Base-by-base conservation (phyloP, 805 yeast species). In the Candida tallmaniae region DNA sequence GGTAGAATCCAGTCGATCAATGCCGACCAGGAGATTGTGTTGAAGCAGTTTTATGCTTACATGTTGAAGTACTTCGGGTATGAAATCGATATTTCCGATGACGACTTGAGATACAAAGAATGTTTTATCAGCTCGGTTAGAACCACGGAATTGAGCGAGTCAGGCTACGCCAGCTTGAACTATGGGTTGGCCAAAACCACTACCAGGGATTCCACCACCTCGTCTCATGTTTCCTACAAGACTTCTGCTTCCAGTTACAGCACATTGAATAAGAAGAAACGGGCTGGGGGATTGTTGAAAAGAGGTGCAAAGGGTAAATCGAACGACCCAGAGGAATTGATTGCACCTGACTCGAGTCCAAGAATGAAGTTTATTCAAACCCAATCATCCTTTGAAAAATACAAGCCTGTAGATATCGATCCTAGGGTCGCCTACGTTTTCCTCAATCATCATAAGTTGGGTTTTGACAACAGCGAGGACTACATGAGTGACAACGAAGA, bases 11-110 rank as follows among this genome's bases (percentile, higher is more conserved):
- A 65, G 37, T 46, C 63, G 17, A 51, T 66, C 23, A 51, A 48
- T 27, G 56, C 59, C 2, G 82, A 80, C 16, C 78, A 83, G 53
- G 89, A 83, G 49, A 48, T 70, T 32, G 67, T 70, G 13, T 58
- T 83, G 50, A 84, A 84, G 55, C 85, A 81, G 48, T 68, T 73
- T 4, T 84, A 89, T 88, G 78, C 81, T 32, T 70, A 77, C 47
- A 48, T 78, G 30, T 61, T 83, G 44, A 76, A 74, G 44, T 73
- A 65, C 39, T 69, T 80, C 69, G 87, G 85, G 4, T 65, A 71
- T 47, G 52, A 45, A 0, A 40, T 73, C 13, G 46, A 47, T 26
- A 47, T 66, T 23, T 42, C 53, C 5, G 34, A 32, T 11, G 54
- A 48, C 7, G 70, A 64, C 32, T 32, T 65, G 21, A 39, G 42